Conservation (phyloP, 306 rosid species). For the Inga oerstediana region DNA sequence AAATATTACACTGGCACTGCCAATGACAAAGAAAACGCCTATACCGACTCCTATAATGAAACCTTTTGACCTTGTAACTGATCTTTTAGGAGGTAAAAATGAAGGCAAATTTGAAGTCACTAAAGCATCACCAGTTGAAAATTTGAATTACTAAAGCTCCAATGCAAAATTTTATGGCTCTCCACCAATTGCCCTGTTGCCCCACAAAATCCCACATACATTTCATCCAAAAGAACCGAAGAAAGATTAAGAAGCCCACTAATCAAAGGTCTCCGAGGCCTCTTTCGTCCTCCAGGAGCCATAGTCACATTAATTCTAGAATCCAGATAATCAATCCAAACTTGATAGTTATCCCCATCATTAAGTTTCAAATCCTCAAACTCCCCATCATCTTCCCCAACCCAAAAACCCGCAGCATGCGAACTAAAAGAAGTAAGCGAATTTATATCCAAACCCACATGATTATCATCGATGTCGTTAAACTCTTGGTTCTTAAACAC, state of each 20-base stretch:
- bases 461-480: constrained; percentile 48
- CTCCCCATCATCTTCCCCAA: constrained; percentile 25
- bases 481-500: constrained; percentile 63
- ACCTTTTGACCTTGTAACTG: constrained; percentile 36
- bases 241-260: constrained; percentile 51
- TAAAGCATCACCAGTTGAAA: constrained; percentile 57
- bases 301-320: constrained; percentile 52
- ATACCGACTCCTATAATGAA: constrained; percentile 42
- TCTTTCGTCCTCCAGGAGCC: constrained; percentile 43
- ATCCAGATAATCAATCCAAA: constrained; percentile 50
- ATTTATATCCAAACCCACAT: constrained; percentile 55
- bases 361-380: constrained; percentile 46
- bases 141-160: constrained; percentile 58
- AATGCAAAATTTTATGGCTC: constrained; percentile 53
- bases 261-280: constrained; percentile 51
- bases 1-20: constrained; percentile 27
- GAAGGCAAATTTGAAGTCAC: constrained; percentile 57
- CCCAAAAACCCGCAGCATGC: constrained; percentile 49
- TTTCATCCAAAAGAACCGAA: constrained; percentile 50
- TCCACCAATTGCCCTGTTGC: constrained; percentile 57
- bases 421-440: constrained; percentile 48
- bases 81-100: constrained; percentile 42
- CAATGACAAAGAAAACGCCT: constrained; percentile 38
- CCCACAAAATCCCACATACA: constrained; percentile 51
- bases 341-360: constrained; percentile 54